Evolutionary conservation across 306 rosid species (phyloP), one percentile per base, ranked within the genome.

Genomic region (Rosa persica): DNA sequence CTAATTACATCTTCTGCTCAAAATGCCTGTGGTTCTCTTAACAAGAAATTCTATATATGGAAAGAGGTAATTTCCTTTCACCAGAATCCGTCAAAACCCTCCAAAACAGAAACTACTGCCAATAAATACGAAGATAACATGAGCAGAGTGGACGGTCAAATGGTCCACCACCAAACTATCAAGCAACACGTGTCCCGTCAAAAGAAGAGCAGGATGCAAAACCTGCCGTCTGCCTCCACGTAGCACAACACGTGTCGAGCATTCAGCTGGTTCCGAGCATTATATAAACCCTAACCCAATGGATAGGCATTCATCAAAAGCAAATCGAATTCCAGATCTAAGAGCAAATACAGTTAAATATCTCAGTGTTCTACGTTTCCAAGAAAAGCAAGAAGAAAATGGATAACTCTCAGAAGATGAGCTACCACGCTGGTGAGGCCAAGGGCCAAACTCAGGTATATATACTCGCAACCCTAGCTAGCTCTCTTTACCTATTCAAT

Each of bases 371-470:
- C 30, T 40, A 44, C n/a, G 1, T 75, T 75, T 20, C 71, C 60
- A 17, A 58, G n/a, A 11, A 7, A 74, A 58, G 22, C 4, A 43
- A 43, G n/a, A 42, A 68, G 73, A 43, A 38, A 4, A 75, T 66
- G 71, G 86, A 85, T 65, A 83, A 76, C 42, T 9, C 90, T 0
- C 83, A 92, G 78, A 83, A 88, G 71, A 23, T 72, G 73, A 74
- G 77, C 73, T 83, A 72, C 62, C 10, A 85, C 0, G 92, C 89
- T 65, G 94, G 92, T 27, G 86, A 77, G 87, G 87, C 91, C 79
- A 76, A 88, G 76, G 93, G 91, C 81, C 91, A 88, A 83, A 30
- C 90, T 70, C 47, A 91, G 90, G 93, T 39, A 38, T 19, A 34
- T 85, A 39, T 61, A 52, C 42, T 62, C 40, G 4, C 19, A 8